Evolutionary conservation across 2,329 filamentous ascomycete species (phyloP).

Genomic region (Pseudonectria foliicola): DNA sequence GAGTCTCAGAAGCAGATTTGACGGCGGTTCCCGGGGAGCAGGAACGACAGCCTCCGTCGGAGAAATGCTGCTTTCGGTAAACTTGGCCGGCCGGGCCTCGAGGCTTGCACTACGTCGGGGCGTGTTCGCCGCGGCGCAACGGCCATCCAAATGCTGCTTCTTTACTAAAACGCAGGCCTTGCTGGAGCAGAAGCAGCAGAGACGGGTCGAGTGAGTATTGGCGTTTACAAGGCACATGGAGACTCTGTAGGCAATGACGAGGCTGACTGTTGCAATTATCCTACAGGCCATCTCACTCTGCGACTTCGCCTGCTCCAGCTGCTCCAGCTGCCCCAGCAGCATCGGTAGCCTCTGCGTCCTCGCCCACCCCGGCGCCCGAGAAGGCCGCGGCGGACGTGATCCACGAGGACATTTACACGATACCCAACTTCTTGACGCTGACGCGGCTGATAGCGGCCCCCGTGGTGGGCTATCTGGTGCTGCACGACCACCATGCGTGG

Average conservation of each 20-base stretch:
- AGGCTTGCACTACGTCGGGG: conserved; percentile 6
- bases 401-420: conserved; percentile 90
- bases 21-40: not conserved
- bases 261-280: not conserved
- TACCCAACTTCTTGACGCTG: conserved; percentile 91
- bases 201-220: conserved; percentile 1
- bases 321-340: not conserved
- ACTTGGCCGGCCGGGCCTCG: conserved; percentile 5
- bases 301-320: not conserved
- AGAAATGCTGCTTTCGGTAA: conserved; percentile 8
- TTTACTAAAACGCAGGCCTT: conserved; percentile 16
- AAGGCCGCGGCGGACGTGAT: conserved; percentile 12
- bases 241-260: not conserved
- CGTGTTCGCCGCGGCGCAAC: not conserved
- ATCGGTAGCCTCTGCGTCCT: not conserved
- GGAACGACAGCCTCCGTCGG: conserved; percentile 4
- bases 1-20: too few relatives aligned
- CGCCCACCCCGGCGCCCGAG: conserved; percentile 2
- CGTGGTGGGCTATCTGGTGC: conserved; percentile 77
- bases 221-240: conserved; percentile 2
- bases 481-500: conserved; percentile 71
- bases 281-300: not conserved
- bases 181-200: conserved; percentile 7
- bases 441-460: conserved; percentile 79
- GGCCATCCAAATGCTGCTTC: conserved; percentile 4